Evolutionary conservation across 495 filamentous ascomycete species (phyloP).

Genomic region (Penicillium lividum): DNA sequence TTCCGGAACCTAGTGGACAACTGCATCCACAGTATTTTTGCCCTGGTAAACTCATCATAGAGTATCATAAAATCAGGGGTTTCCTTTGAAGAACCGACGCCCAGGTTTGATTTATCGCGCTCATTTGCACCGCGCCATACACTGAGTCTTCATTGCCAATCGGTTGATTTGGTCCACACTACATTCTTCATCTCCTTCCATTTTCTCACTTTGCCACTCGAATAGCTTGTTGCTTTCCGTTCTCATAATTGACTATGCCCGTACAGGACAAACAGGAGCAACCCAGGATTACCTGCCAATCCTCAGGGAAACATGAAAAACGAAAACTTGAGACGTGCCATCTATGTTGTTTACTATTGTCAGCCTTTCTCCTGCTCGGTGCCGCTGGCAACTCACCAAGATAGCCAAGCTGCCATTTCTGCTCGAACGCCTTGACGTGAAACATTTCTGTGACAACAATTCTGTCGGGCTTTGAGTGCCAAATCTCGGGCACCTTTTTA

Average conservation of each 20-base stretch:
- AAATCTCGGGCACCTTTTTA: neutral
- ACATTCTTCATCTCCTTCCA: neutral
- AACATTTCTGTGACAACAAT: conserved; percentile 1
- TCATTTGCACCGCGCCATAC: neutral
- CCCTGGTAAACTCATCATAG: too few relatives aligned
- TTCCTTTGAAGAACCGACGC: neutral
- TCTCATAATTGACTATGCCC: neutral
- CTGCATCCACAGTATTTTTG: too few relatives aligned
- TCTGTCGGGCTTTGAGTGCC: neutral
- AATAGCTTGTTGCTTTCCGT: neutral
- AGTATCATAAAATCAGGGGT: neutral
- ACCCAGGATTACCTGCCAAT: neutral
- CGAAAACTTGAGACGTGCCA: neutral
- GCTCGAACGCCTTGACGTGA: conserved; percentile 1
- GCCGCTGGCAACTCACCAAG: neutral
- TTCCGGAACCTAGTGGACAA: neutral
- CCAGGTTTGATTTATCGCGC: neutral
- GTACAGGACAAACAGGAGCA: neutral
- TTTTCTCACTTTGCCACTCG: neutral
- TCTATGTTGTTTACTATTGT: neutral
- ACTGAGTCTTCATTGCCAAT: neutral
- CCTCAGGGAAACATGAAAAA: neutral
- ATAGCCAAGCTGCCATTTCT: neutral
- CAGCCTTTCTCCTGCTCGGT: neutral
- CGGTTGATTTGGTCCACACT: neutral